A percentile compares a stretch with the other conserved stretches of the same genome.
Conservation (phyloP, 495 filamentous ascomycete genomes). For the Neurospora sp. region DNA sequence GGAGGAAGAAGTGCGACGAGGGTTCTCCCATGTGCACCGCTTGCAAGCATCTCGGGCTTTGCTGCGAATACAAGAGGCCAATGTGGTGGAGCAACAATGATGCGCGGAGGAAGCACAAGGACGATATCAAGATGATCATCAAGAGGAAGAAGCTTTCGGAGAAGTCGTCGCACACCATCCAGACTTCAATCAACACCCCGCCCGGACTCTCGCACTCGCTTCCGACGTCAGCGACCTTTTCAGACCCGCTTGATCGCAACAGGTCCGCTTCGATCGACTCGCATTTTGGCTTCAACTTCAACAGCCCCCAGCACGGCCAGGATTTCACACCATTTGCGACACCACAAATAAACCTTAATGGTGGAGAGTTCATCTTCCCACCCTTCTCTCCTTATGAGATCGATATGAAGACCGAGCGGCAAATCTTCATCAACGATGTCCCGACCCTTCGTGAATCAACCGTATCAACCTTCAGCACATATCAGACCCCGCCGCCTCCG, state of each 20-base stretch:
- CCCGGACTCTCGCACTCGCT: slow-evolving; percentile 74
- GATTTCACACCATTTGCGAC: slow-evolving; percentile 55
- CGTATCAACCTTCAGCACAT: slow-evolving; percentile 79
- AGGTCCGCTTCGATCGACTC: slow-evolving; percentile 71
- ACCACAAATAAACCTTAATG: slow-evolving; percentile 30
- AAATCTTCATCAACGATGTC: slow-evolving; percentile 88
- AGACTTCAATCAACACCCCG: slow-evolving; percentile 50
- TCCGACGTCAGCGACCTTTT: slow-evolving; percentile 69
- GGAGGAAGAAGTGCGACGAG: slow-evolving; percentile 98
- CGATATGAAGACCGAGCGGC: slow-evolving; percentile 89
- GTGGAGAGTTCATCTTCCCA: slow-evolving; percentile 37
- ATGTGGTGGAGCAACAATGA: slow-evolving; percentile 95
- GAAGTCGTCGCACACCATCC: slow-evolving; percentile 54
- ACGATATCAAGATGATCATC: slow-evolving; percentile 92
- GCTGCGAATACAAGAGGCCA: slow-evolving; percentile 92
- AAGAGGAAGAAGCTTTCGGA: slow-evolving; percentile 91
- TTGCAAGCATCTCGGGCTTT: slow-evolving; percentile 76
- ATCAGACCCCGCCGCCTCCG: slow-evolving; percentile 60
- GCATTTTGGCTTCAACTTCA: slow-evolving; percentile 66
- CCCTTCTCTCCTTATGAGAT: slow-evolving; percentile 75
- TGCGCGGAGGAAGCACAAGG: slow-evolving; percentile 76
- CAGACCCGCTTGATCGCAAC: slow-evolving; percentile 58
- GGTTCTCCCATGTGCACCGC: slow-evolving; percentile 75
- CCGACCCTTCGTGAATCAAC: slow-evolving; percentile 73
- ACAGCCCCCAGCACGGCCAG: slow-evolving; percentile 45